Conservation (phyloP, 139 green algal species). For the Tetratostichococcus sp. region DNA sequence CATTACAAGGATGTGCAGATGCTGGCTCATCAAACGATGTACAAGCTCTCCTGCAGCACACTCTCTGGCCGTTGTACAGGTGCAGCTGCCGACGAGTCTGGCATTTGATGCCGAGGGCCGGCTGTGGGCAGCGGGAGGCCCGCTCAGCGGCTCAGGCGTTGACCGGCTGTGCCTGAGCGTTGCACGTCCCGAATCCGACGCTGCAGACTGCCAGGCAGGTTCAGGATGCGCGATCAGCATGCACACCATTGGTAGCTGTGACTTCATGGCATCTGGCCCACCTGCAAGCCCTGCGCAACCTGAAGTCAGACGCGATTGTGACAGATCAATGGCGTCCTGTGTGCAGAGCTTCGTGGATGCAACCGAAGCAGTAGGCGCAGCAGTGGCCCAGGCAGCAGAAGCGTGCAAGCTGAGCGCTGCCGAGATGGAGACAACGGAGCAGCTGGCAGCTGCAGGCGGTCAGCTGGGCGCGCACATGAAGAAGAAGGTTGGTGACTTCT, state of each 20-base stretch:
- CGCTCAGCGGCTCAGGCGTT: background rate
- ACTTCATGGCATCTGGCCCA: too few species aligned
- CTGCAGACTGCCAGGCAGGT: background rate
- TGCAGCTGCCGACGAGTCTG: conserved; percentile 41
- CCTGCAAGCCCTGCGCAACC: too few species aligned
- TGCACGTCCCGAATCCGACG: too few species aligned
- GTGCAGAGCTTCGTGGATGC: background rate
- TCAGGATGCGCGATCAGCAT: too few species aligned
- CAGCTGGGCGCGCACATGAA: background rate
- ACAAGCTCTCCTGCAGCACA: too few species aligned
- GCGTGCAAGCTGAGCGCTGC: background rate
- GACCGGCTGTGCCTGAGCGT: background rate
- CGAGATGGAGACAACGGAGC: background rate
- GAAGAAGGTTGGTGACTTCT: conserved; percentile 13
- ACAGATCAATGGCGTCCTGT: background rate
- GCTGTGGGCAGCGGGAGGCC: conserved; percentile 44
- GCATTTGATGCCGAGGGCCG: conserved; percentile 36
- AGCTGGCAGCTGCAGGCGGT: background rate
- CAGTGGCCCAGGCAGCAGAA: background rate
- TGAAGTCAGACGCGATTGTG: too few species aligned
- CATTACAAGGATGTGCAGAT: too few species aligned
- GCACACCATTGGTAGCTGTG: too few species aligned
- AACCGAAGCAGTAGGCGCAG: background rate
- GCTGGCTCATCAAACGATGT: too few species aligned
- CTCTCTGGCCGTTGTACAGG: conserved; percentile 5